Evolutionary conservation across 805 yeast genomes (phyloP).

Genomic region (Myxozyma geophila): DNA sequence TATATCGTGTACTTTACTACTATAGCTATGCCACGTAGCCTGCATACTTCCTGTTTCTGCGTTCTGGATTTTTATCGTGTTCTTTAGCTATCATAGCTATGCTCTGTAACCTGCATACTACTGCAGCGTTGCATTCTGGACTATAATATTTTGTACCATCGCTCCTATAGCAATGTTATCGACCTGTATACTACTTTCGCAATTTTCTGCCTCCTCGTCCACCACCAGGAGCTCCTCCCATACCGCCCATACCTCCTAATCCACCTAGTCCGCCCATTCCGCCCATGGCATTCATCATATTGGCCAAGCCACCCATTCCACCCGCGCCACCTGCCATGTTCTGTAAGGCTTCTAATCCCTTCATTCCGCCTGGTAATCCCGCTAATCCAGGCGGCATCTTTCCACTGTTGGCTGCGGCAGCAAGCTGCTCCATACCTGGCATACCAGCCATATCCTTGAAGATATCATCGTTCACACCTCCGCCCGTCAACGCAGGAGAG

Average conservation of each 20-base stretch:
- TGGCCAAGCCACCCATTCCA: conserved; percentile 24
- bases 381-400: conserved; percentile 38
- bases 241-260: conserved; percentile 29
- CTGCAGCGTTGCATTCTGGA: too few relatives aligned
- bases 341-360: conserved; percentile 27
- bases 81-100: too few relatives aligned
- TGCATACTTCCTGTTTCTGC: too few relatives aligned
- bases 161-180: too few relatives aligned
- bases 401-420: conserved; percentile 34
- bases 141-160: too few relatives aligned
- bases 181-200: neutral
- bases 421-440: conserved; percentile 38
- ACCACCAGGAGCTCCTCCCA: conserved; percentile 19
- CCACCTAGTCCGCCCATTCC: conserved; percentile 31
- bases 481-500: conserved; percentile 77
- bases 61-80: too few relatives aligned
- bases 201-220: conserved; percentile 23
- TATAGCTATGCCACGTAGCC: neutral
- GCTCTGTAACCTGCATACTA: too few relatives aligned
- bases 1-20: neutral
- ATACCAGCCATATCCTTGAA: conserved; percentile 37
- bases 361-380: conserved; percentile 30
- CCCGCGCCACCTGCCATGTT: conserved; percentile 22
- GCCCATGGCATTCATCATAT: conserved; percentile 18
- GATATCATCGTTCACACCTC: conserved; percentile 69